Conservation (phyloP, 306 rosid genomes). For the Alnus glutinosa region DNA sequence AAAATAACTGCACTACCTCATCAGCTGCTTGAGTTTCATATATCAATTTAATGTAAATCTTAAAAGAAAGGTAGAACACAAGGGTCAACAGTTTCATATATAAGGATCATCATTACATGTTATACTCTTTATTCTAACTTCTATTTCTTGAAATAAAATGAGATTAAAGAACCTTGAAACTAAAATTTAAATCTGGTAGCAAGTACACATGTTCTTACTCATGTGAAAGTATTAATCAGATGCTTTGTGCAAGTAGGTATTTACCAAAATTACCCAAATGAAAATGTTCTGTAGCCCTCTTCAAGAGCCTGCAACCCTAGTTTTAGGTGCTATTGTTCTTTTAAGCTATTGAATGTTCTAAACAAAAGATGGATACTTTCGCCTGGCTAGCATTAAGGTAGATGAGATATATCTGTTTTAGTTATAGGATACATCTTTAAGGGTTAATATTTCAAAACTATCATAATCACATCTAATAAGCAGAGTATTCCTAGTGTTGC, state of each 20-base stretch:
- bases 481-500: slow-evolving; percentile 13
- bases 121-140: neutral
- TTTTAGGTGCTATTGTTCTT: neutral
- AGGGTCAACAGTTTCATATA: neutral
- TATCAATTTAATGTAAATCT: neutral
- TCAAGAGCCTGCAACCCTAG: slow-evolving; percentile 1
- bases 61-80: neutral
- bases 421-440: neutral
- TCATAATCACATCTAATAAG: slow-evolving; percentile 5
- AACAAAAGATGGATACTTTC: neutral
- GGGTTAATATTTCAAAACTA: neutral
- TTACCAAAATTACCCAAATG: neutral
- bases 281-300: neutral
- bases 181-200: neutral
- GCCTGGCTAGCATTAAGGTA: slow-evolving; percentile 2
- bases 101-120: neutral
- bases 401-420: neutral
- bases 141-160: slow-evolving; percentile 1
- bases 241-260: slow-evolving; percentile 2
- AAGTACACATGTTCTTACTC: neutral
- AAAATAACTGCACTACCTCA: neutral
- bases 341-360: neutral
- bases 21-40: neutral
- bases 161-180: neutral
- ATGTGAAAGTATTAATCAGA: neutral